These are phyloP conservation scores for Acanthamoeba culbertsoni DNA, from an alignment of 208 protist species.

Conservation along the genomic window DNA sequence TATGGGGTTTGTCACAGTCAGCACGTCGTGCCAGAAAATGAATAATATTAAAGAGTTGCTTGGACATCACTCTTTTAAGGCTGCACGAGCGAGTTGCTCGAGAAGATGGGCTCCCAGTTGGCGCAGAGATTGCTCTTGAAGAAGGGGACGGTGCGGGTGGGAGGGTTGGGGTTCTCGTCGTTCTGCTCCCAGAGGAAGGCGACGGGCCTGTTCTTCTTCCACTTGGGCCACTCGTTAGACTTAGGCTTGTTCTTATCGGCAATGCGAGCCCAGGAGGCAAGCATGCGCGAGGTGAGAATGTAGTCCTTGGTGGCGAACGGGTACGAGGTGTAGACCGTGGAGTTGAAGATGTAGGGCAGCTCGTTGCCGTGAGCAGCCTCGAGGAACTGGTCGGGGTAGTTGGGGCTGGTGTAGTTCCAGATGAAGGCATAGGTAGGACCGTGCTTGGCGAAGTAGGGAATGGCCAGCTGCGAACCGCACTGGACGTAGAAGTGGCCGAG, in stretches of 20 bases:
- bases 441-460: not conserved
- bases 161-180: not conserved
- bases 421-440: not conserved
- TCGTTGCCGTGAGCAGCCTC: conserved; percentile 55
- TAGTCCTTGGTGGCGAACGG: not conserved
- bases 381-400: conserved; percentile 36
- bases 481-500: conserved; percentile 63
- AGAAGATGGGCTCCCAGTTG: not conserved
- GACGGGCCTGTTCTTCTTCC: not conserved
- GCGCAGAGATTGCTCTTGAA: not conserved
- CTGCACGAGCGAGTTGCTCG: not conserved
- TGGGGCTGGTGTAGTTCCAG: conserved; percentile 59
- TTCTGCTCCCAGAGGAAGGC: not conserved
- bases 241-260: conserved; percentile 44
- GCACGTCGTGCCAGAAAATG: no score
- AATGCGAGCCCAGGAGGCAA: conserved; percentile 43
- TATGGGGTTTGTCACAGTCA: no score
- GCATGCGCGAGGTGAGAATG: conserved; percentile 14
- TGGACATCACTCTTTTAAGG: not conserved
- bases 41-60: no score
- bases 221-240: not conserved
- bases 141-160: not conserved
- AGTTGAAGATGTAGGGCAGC: conserved; percentile 53
- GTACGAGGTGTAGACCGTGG: not conserved
- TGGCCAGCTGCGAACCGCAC: conserved; percentile 24